Percentiles rank a stretch among this genome's conserved stretches.
phyloP scores from a whole-genome alignment of 169 alveolate species.

The Cryptosporidium muris region DNA sequence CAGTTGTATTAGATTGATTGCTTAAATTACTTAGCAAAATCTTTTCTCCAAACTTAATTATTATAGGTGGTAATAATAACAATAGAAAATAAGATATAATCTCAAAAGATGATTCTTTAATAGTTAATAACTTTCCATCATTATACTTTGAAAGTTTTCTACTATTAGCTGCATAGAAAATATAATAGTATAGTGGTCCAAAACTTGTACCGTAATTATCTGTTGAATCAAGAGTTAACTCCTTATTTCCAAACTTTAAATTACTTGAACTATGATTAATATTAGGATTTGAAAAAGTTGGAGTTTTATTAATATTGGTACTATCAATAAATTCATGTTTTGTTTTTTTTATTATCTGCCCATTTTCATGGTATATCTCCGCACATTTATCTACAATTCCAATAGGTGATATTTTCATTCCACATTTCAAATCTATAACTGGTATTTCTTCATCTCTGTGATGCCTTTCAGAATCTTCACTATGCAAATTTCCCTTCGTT shows the following conservation, averaged over 20 bases:
- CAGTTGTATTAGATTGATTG: neutral
- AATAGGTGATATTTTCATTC: neutral
- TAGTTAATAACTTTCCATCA: neutral
- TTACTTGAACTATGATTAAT: too few relatives aligned
- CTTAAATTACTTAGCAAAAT: constrained; percentile 11
- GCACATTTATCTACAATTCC: neutral
- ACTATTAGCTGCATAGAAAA: constrained; percentile 51
- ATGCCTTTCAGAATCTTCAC: too few relatives aligned
- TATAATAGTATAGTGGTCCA: constrained; percentile 3
- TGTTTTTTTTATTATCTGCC: neutral
- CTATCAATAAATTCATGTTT: neutral
- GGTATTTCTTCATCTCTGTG: too few relatives aligned
- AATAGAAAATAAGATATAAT: constrained; percentile 14
- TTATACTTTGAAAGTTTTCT: constrained; percentile 24
- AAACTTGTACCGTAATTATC: constrained; percentile 25
- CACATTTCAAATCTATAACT: too few relatives aligned
- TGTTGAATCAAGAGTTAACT: neutral
- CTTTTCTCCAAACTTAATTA: constrained; percentile 46
- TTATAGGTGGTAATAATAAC: constrained; percentile 22
- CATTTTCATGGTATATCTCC: neutral
- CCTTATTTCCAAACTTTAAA: neutral
- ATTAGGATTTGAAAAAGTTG: too few relatives aligned
- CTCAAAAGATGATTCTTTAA: constrained; percentile 27
- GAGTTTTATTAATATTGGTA: neutral
- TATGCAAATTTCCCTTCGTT: too few relatives aligned